phyloP scores from a whole-genome alignment of 345 rosid genomes.

The Salix dunnii region DNA sequence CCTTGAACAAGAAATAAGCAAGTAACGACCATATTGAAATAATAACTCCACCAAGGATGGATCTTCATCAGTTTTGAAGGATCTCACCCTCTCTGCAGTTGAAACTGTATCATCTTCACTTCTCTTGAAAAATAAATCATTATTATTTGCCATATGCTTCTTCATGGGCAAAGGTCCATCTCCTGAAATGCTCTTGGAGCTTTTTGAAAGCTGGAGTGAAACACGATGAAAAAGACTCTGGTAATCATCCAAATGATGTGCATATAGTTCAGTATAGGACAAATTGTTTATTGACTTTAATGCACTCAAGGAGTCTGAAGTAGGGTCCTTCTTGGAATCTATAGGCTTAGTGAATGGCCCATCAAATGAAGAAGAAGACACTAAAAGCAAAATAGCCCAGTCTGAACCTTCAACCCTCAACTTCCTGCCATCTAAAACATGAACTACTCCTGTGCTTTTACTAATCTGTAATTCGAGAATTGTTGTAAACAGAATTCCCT shows the following conservation, averaged over 20 bases:
- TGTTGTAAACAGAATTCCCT: conserved; percentile 68
- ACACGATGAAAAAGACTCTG: conserved; percentile 75
- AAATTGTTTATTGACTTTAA: conserved; percentile 43
- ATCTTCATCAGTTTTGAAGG: conserved; percentile 72
- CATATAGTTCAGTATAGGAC: conserved; percentile 60
- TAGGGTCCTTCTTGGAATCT: conserved; percentile 66
- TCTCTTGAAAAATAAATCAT: conserved; percentile 16
- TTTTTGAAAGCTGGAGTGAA: conserved; percentile 54
- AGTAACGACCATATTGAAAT: conserved; percentile 79
- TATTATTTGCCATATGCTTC: conserved; percentile 11
- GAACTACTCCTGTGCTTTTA: conserved; percentile 42
- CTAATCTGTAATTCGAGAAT: conserved; percentile 65
- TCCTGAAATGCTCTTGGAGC: conserved; percentile 29
- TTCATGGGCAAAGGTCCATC: conserved; percentile 7
- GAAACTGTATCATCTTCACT: conserved; percentile 30
- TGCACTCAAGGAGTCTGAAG: conserved; percentile 38
- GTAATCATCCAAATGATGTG: conserved; percentile 68
- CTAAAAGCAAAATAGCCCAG: conserved; percentile 64
- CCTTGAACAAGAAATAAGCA: conserved; percentile 83
- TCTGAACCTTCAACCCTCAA: conserved; percentile 70
- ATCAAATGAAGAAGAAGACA: conserved; percentile 73
- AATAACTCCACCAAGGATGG: conserved; percentile 80
- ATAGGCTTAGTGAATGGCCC: conserved; percentile 71
- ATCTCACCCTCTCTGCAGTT: conserved; percentile 68
- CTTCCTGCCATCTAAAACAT: conserved; percentile 49